These are phyloP conservation scores for Glutinoglossum americanum DNA, from an alignment of 495 filamentous ascomycete species.

Conservation along the genomic window DNA sequence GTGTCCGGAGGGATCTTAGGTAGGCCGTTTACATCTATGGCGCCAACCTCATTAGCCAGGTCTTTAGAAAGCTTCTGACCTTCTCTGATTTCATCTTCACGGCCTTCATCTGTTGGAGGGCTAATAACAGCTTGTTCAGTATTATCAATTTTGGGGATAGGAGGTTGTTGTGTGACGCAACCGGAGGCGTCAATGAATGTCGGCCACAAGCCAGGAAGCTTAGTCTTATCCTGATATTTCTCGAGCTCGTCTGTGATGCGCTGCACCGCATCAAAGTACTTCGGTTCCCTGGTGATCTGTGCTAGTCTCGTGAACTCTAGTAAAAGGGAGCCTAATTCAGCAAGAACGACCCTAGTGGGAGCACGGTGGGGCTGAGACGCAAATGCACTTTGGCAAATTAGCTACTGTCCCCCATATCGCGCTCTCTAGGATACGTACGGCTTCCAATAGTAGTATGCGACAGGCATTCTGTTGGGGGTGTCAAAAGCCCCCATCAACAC, in stretches of 20 bases:
- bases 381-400: constrained; percentile 21
- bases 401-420: background rate
- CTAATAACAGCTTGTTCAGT: constrained; percentile 6
- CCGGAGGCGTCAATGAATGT: constrained; percentile 57
- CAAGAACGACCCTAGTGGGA: constrained; percentile 37
- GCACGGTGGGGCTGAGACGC: constrained; percentile 46
- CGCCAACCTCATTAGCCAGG: background rate
- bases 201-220: constrained; percentile 71
- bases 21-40: background rate
- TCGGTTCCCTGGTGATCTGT: constrained; percentile 67
- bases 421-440: constrained; percentile 28
- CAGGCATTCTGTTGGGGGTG: constrained; percentile 89
- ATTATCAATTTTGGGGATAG: background rate
- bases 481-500: constrained; percentile 85
- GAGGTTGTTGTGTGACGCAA: constrained; percentile 15
- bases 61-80: constrained; percentile 2
- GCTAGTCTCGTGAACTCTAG: constrained; percentile 89
- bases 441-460: constrained; percentile 69
- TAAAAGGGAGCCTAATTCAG: constrained; percentile 77
- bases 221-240: constrained; percentile 51
- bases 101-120: constrained; percentile 3
- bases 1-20: background rate
- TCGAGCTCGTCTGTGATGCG: constrained; percentile 78
- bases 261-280: constrained; percentile 89
- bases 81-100: constrained; percentile 1